Conservation (phyloP, 495 filamentous ascomycete species). For the Pyrenula massariospora region DNA sequence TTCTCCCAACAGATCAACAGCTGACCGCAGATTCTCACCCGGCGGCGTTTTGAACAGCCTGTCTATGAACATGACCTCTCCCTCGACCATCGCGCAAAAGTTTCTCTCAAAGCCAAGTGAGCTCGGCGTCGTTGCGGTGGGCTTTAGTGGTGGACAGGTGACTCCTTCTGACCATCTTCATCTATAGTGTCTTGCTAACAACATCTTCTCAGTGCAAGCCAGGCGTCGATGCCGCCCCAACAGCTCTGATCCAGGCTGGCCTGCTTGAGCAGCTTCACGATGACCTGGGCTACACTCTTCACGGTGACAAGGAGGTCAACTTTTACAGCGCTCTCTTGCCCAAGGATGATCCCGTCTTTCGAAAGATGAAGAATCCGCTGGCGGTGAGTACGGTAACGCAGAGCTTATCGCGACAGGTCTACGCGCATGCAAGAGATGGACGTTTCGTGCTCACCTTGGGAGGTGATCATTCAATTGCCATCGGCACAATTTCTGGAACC, state of each 20-base stretch:
- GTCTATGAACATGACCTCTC: conserved; percentile 40
- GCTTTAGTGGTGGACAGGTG: conserved; percentile 96
- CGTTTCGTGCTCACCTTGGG: conserved; percentile 87
- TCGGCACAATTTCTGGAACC: conserved; percentile 78
- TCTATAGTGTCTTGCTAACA: background rate
- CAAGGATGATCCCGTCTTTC: conserved; percentile 59
- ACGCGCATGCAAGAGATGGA: conserved; percentile 73
- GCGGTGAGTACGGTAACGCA: conserved; percentile 82
- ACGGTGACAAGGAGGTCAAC: conserved; percentile 77
- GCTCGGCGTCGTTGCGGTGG: conserved; percentile 86
- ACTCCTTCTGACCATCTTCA: conserved; percentile 8
- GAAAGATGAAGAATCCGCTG: conserved; percentile 85
- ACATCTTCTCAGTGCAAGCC: conserved; percentile 56
- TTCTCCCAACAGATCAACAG: background rate
- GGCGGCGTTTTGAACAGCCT: background rate
- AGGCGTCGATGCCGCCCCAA: conserved; percentile 86
- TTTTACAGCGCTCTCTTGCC: conserved; percentile 71
- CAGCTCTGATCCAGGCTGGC: conserved; percentile 79
- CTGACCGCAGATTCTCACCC: background rate
- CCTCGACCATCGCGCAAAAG: conserved; percentile 63
- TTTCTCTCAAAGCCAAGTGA: conserved; percentile 71
- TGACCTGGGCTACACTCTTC: conserved; percentile 77
- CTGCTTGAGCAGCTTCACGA: conserved; percentile 73
- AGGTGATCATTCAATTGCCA: conserved; percentile 93
- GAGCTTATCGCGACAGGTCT: conserved; percentile 71